These are phyloP conservation scores for Fusarium setosum DNA, from an alignment of 2,329 filamentous ascomycete species.

Conservation along the genomic window DNA sequence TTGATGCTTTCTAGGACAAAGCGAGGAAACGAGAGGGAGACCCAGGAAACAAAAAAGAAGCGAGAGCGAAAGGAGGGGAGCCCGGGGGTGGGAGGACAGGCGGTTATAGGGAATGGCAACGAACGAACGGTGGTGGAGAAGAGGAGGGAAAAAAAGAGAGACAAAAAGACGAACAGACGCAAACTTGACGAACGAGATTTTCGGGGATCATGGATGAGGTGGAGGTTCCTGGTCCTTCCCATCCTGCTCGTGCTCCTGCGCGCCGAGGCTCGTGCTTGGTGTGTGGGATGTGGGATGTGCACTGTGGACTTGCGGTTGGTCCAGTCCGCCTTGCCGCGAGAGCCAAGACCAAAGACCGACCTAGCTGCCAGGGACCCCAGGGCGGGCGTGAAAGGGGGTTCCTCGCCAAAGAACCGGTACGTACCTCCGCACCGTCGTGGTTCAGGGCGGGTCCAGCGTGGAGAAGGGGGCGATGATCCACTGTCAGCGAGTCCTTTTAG, in stretches of 20 bases:
- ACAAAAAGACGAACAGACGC: slow-evolving; percentile 31
- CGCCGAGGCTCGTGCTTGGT: slow-evolving; percentile 4
- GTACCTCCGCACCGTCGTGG: not conserved
- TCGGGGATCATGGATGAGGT: slow-evolving; percentile 34
- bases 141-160: slow-evolving; percentile 21
- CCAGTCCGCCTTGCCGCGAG: not conserved
- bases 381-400: slow-evolving; percentile 17
- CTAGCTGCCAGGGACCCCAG: slow-evolving; percentile 19
- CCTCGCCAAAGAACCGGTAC: not conserved
- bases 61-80: slow-evolving; percentile 22
- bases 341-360: not conserved
- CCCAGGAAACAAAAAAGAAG: slow-evolving; percentile 30
- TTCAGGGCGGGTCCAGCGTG: slow-evolving; percentile 34
- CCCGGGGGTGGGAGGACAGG: slow-evolving; percentile 30
- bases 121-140: slow-evolving; percentile 40
- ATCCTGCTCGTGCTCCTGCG: slow-evolving; percentile 14
- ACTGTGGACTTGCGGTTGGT: slow-evolving; percentile 25
- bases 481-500: slow-evolving; percentile 15
- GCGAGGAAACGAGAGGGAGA: slow-evolving; percentile 31
- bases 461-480: slow-evolving; percentile 36
- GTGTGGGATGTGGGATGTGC: slow-evolving; percentile 10
- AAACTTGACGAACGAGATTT: slow-evolving; percentile 37
- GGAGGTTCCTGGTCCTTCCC: slow-evolving; percentile 34
- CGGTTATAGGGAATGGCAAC: slow-evolving; percentile 41
- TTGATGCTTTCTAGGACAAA: slow-evolving; percentile 21